phyloP scores from a whole-genome alignment of 78 protist genomes.

The Ministeria vibrans region DNA sequence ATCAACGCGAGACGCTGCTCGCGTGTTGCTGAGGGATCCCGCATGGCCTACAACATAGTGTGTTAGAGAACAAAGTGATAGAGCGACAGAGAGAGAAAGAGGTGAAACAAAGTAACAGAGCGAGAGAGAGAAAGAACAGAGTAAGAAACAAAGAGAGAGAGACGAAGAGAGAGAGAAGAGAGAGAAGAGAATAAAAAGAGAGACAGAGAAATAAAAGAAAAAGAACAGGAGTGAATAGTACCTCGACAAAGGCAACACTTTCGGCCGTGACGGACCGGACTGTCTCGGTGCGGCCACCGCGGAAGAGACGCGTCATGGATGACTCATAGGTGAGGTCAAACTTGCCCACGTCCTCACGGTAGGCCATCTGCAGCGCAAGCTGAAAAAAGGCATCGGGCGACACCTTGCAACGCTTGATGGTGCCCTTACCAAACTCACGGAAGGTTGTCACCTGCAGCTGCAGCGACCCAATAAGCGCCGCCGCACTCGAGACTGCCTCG shows the following conservation, averaged over 20 bases:
- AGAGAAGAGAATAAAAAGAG: not conserved
- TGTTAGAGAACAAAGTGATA: not conserved
- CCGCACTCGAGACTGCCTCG: not conserved
- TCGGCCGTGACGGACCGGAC: conserved; percentile 26
- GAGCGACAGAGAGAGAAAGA: not conserved
- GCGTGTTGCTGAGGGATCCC: not conserved
- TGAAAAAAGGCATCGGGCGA: conserved; percentile 57
- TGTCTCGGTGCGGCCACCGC: conserved; percentile 39
- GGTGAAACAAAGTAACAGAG: not conserved
- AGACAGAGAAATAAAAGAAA: not conserved
- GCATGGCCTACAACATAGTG: too few species aligned
- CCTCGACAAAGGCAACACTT: not conserved
- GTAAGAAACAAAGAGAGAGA: not conserved
- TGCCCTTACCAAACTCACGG: conserved; percentile 26
- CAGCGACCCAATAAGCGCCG: not conserved
- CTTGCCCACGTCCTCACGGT: not conserved
- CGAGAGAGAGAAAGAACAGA: not conserved
- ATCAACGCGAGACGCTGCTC: not conserved
- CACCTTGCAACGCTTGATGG: conserved; percentile 20
- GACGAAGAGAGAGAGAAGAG: not conserved
- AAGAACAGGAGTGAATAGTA: not conserved
- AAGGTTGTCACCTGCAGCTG: not conserved
- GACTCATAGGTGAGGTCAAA: conserved; percentile 48
- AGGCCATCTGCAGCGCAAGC: conserved; percentile 55
- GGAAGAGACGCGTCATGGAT: conserved; percentile 50